These are phyloP conservation scores for Lonicera japonica DNA, from an alignment of 129 eudicot genomes.

Conservation along the genomic window DNA sequence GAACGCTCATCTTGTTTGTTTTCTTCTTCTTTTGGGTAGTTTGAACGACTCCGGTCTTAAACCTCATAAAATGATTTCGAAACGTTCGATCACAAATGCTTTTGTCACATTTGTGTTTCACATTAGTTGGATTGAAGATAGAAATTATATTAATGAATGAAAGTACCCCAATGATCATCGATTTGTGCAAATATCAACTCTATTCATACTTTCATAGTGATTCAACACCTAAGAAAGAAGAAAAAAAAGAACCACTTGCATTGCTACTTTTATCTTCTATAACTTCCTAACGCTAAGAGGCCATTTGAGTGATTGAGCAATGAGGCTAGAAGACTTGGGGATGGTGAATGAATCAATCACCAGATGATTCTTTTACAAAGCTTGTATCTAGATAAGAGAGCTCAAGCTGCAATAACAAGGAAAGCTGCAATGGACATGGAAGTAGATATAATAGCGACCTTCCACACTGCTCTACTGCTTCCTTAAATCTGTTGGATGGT, in stretches of 20 bases:
- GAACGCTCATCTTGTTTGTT: no score
- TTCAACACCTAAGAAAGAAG: no score
- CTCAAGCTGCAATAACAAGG: slow-evolving; percentile 32
- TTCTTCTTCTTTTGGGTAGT: no score
- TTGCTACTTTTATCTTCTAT: not conserved
- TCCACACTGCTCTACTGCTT: slow-evolving; percentile 20
- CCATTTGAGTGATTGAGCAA: not conserved
- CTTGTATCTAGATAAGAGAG: slow-evolving; percentile 56
- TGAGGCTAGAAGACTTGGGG: not conserved
- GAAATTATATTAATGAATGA: no score
- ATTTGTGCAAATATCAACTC: no score
- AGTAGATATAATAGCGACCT: slow-evolving; percentile 47
- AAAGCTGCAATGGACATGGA: slow-evolving; percentile 47
- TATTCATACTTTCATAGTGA: no score
- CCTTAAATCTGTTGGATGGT: slow-evolving; percentile 32
- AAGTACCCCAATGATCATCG: no score
- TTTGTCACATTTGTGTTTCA: no score
- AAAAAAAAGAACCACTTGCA: not conserved
- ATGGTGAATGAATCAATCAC: slow-evolving; percentile 28
- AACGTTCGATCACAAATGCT: no score
- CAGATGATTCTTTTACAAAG: slow-evolving; percentile 63
- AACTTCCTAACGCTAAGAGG: not conserved
- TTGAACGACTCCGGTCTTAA: no score
- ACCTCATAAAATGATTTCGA: no score
- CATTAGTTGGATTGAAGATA: no score